phyloP scores from a whole-genome alignment of 352 stramenopile species.

The Globisporangium spiculum region DNA sequence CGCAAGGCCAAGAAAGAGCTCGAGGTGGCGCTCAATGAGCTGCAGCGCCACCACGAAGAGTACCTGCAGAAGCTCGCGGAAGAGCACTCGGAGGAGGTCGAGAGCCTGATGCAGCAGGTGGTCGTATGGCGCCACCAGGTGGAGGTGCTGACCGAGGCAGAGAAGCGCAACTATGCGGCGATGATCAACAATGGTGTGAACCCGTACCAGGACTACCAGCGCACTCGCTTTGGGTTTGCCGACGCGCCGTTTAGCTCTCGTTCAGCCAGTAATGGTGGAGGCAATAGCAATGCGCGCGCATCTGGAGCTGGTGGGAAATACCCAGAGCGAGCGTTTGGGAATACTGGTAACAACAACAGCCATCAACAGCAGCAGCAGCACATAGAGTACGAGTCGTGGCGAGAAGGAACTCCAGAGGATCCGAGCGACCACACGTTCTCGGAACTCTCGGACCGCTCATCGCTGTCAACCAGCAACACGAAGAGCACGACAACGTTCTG shows the following conservation, averaged over 20 bases:
- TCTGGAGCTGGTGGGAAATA: conserved; percentile 1
- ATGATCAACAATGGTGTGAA: conserved; percentile 60
- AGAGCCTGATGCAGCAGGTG: conserved; percentile 79
- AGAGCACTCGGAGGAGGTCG: conserved; percentile 79
- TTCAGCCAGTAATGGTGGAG: conserved; percentile 5
- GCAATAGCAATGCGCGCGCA: not conserved
- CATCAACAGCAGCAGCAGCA: conserved; percentile 20
- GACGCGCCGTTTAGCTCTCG: conserved; percentile 21
- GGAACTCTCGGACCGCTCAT: conserved; percentile 30
- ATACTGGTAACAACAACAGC: conserved; percentile 3
- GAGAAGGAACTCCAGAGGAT: conserved; percentile 24
- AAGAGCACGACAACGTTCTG: conserved; percentile 34
- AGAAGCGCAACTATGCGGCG: conserved; percentile 73
- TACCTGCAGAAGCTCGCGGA: conserved; percentile 79
- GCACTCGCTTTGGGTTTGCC: conserved; percentile 41
- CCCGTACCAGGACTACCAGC: conserved; percentile 52
- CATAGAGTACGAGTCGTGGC: conserved; percentile 28
- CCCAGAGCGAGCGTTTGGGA: not conserved
- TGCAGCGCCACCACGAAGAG: conserved; percentile 63
- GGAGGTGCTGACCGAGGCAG: conserved; percentile 77
- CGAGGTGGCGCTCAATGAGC: conserved; percentile 44
- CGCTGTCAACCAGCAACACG: conserved; percentile 24
- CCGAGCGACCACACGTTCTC: conserved; percentile 26
- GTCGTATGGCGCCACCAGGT: conserved; percentile 83
- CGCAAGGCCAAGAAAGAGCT: conserved; percentile 51